Conservation (phyloP, 805 yeast genomes). For the Sugiyamaella boreocaroliniensis region DNA sequence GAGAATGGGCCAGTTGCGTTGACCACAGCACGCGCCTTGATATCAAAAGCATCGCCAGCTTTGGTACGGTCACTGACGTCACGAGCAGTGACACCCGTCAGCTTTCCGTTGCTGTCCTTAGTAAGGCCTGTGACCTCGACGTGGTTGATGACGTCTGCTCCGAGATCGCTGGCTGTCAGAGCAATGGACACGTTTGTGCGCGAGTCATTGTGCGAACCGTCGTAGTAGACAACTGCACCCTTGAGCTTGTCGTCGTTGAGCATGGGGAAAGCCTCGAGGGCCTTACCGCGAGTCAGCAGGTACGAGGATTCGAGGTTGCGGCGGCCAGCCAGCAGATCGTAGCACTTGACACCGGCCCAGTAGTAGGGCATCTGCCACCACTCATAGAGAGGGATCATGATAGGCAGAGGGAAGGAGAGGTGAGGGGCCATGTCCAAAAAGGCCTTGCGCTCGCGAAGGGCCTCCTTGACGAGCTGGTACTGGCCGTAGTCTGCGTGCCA, state of each 20-base stretch:
- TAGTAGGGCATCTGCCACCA: conserved; percentile 96
- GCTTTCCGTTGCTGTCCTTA: conserved; percentile 53
- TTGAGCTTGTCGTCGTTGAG: conserved; percentile 69
- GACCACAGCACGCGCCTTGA: conserved; percentile 67
- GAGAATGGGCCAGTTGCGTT: conserved; percentile 95
- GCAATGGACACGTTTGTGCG: conserved; percentile 86
- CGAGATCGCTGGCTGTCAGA: conserved; percentile 73
- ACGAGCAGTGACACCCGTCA: conserved; percentile 68
- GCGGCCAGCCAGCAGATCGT: conserved; percentile 86
- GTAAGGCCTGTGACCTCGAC: conserved; percentile 69
- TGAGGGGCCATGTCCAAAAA: conserved; percentile 90
- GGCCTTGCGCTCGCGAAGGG: conserved; percentile 78
- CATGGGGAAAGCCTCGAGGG: conserved; percentile 78
- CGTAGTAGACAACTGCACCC: conserved; percentile 91
- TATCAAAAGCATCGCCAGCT: conserved; percentile 52
- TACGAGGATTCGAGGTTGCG: conserved; percentile 79
- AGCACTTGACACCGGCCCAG: conserved; percentile 83
- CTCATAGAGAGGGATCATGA: conserved; percentile 91
- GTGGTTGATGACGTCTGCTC: conserved; percentile 87
- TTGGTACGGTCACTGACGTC: conserved; percentile 45
- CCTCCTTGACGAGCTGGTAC: conserved; percentile 81
- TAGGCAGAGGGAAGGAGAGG: conserved; percentile 76
- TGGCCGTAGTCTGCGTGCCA: conserved; percentile 89
- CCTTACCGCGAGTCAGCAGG: conserved; percentile 56
- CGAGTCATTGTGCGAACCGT: conserved; percentile 89